phyloP scores from a whole-genome alignment of 148 eudicot genomes.

The Diospyros kaki region DNA sequence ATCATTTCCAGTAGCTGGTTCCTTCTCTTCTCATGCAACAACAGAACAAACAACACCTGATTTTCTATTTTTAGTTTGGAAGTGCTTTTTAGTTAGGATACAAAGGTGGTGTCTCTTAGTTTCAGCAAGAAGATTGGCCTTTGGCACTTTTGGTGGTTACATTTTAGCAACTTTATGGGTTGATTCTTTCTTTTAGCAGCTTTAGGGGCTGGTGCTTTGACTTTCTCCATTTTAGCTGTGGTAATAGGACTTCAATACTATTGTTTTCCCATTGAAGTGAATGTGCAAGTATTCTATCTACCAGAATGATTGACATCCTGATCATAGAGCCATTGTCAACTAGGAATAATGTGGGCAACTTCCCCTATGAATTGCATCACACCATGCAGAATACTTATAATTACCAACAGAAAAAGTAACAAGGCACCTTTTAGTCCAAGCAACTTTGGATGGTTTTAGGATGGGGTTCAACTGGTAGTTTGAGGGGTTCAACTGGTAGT shows the following conservation, averaged over 20 bases:
- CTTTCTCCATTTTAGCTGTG: neutral
- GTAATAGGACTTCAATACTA: neutral
- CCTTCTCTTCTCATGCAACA: no score
- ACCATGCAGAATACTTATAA: neutral
- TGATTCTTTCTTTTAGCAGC: no score
- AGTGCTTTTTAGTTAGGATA: neutral
- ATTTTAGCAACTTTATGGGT: no score
- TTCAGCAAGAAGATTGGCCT: neutral
- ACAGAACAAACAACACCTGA: neutral
- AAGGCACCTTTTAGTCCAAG: neutral
- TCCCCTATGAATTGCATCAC: constrained; percentile 4
- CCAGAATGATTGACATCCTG: constrained; percentile 1
- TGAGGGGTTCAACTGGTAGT: neutral
- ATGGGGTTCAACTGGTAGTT: neutral
- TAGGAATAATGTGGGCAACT: neutral
- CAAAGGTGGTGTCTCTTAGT: neutral
- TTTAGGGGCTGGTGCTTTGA: neutral
- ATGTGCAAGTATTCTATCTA: neutral
- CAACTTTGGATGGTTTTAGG: neutral
- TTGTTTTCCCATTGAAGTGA: neutral
- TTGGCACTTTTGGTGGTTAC: neutral
- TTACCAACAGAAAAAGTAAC: neutral
- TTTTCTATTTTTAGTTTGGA: neutral
- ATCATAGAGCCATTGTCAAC: constrained; percentile 2
- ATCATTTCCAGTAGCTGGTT: neutral